phyloP scores from a whole-genome alignment of 2,329 filamentous ascomycete genomes.

The Beauveria bassiana region DNA sequence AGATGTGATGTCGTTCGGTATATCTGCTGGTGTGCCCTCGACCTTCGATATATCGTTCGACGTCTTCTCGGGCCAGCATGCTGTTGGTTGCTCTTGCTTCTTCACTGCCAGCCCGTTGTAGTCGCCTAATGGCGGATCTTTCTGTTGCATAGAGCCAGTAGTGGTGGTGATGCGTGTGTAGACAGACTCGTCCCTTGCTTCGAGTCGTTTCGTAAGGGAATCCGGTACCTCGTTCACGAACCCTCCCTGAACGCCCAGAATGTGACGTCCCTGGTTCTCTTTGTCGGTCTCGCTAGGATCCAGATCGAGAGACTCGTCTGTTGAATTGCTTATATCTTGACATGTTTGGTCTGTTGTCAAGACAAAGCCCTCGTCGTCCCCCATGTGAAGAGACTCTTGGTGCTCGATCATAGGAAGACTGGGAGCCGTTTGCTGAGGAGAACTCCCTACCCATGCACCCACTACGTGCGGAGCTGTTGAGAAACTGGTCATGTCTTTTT shows the following conservation, averaged over 20 bases:
- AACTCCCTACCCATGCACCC: neutral
- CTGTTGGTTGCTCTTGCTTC: neutral
- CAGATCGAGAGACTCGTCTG: neutral
- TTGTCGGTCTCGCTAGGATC: neutral
- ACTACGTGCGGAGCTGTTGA: neutral
- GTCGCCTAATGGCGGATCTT: slow-evolving; percentile 4
- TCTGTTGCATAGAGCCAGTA: slow-evolving; percentile 42
- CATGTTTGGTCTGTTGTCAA: neutral
- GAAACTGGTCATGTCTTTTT: neutral
- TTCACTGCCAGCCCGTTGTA: neutral
- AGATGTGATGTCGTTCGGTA: neutral
- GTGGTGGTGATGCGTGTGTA: slow-evolving; percentile 56
- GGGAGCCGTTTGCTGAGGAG: neutral
- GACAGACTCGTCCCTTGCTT: slow-evolving; percentile 30
- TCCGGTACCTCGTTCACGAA: neutral
- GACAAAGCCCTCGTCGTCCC: too few species aligned
- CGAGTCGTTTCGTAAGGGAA: slow-evolving; percentile 14
- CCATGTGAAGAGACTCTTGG: neutral
- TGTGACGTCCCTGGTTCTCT: slow-evolving; percentile 6
- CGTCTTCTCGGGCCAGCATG: neutral
- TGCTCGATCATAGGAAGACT: neutral
- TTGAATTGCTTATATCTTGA: neutral
- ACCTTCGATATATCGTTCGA: neutral
- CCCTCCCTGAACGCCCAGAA: neutral
- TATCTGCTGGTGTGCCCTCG: neutral